Percentiles rank a stretch among this genome's conserved stretches.
These are phyloP conservation scores for Colletotrichum destructivum DNA, from an alignment of 2,329 filamentous ascomycete species.

Conservation along the genomic window DNA sequence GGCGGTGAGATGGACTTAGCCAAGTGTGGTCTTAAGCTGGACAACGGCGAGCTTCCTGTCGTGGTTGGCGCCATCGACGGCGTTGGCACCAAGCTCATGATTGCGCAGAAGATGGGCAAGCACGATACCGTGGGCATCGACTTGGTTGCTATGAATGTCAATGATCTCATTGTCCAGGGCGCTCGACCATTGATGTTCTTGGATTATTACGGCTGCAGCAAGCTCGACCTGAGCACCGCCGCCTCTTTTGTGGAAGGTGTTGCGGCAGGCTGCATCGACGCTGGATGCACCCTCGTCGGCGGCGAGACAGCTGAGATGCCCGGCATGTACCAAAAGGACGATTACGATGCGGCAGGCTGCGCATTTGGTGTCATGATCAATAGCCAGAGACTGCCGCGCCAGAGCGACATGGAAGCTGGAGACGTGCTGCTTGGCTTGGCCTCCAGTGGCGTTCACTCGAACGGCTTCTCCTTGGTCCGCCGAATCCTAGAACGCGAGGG, in stretches of 20 bases:
- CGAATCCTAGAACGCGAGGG: constrained; percentile 84
- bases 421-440: constrained; percentile 89
- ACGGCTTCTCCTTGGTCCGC: constrained; percentile 96
- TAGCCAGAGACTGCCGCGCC: constrained; percentile 81
- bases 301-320: constrained; percentile 99
- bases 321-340: constrained; percentile 88
- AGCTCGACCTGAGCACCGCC: constrained; percentile 83
- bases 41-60: constrained; percentile 74
- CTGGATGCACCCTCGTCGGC: constrained; percentile 92
- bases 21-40: constrained; percentile 67
- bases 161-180: constrained; percentile 96
- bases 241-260: constrained; percentile 93
- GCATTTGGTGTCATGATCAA: constrained; percentile 87
- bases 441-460: constrained; percentile 92
- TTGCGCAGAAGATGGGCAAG: constrained; percentile 90
- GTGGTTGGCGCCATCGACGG: constrained; percentile 97
- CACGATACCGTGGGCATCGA: constrained; percentile 97
- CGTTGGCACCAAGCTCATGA: constrained; percentile 96
- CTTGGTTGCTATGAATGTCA: constrained; percentile 98
- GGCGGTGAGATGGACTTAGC: constrained; percentile 87
- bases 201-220: constrained; percentile 96
- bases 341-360: constrained; percentile 94
- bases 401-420: constrained; percentile 81
- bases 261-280: constrained; percentile 86
- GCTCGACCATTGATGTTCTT: constrained; percentile 96